Evolutionary conservation across 169 alveolate genomes (phyloP).

Genomic region (Plasmodium gaboni): DNA sequence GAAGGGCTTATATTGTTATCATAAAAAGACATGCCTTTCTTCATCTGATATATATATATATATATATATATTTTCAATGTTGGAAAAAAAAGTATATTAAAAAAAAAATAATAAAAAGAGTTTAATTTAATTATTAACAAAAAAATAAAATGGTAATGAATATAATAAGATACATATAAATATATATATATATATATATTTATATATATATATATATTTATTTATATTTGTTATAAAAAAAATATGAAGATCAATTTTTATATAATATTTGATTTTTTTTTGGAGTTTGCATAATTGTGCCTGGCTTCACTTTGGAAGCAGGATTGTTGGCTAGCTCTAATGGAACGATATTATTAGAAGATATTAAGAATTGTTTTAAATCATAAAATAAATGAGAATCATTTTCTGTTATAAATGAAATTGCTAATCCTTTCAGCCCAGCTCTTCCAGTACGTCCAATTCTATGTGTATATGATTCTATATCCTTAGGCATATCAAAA

Average conservation of each 20-base stretch:
- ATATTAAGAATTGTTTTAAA: constrained; percentile 90
- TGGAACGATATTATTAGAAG: constrained; percentile 94
- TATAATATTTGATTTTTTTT: constrained; percentile 38
- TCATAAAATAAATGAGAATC: constrained; percentile 93
- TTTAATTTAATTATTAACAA: too few species aligned
- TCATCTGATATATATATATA: too few species aligned
- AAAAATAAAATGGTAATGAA: too few species aligned
- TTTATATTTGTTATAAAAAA: too few species aligned
- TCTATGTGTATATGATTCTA: constrained; percentile 96
- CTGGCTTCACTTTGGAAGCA: constrained; percentile 90
- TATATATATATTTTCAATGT: too few species aligned
- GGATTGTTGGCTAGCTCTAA: constrained; percentile 92
- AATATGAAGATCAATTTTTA: constrained; percentile 8
- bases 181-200: too few species aligned
- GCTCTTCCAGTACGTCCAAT: constrained; percentile 99
- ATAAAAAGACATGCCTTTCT: too few species aligned
- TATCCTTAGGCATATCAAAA: constrained; percentile 98
- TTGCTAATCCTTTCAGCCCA: constrained; percentile 97
- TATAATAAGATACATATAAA: too few species aligned
- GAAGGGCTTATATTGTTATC: too few species aligned
- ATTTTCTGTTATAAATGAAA: constrained; percentile 94
- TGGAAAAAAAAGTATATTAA: too few species aligned
- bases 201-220: too few species aligned
- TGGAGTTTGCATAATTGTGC: constrained; percentile 67
- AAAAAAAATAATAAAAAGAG: too few species aligned